These are phyloP conservation scores for Epichloe hybrida DNA, from an alignment of 2,329 filamentous ascomycete species.

Conservation along the genomic window DNA sequence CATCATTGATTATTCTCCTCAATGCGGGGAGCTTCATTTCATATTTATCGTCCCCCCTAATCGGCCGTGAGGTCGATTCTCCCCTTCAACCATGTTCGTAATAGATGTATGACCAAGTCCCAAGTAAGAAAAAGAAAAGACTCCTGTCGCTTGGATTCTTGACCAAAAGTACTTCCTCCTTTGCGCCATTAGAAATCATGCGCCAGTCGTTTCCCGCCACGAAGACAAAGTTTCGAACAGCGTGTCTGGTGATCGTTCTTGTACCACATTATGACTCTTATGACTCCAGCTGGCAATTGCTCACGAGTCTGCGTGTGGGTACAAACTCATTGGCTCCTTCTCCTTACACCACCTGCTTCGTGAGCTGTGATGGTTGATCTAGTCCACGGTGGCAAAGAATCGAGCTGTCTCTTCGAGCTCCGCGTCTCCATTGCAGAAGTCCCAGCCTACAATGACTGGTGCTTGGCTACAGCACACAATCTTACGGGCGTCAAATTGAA, in stretches of 20 bases:
- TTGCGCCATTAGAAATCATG: not conserved
- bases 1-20: not conserved
- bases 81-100: not conserved
- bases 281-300: too few relatives aligned
- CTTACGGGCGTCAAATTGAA: conserved; percentile 86
- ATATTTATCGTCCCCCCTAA: not conserved
- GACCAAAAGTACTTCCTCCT: not conserved
- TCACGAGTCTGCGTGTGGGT: too few relatives aligned
- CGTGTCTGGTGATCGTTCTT: not conserved
- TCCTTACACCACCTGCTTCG: not conserved
- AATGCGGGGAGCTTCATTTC: not conserved
- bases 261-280: not conserved
- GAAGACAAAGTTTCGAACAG: not conserved
- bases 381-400: conserved; percentile 57
- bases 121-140: not conserved
- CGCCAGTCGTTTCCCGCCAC: not conserved
- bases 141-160: not conserved
- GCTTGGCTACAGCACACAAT: conserved; percentile 94
- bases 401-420: conserved; percentile 65
- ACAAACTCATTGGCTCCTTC: not conserved
- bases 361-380: not conserved
- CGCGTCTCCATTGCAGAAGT: conserved; percentile 79
- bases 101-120: not conserved
- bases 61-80: too few relatives aligned
- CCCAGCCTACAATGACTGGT: conserved; percentile 87